phyloP scores from a whole-genome alignment of 2,329 filamentous ascomycete species.

The Talaromyces sp. region DNA sequence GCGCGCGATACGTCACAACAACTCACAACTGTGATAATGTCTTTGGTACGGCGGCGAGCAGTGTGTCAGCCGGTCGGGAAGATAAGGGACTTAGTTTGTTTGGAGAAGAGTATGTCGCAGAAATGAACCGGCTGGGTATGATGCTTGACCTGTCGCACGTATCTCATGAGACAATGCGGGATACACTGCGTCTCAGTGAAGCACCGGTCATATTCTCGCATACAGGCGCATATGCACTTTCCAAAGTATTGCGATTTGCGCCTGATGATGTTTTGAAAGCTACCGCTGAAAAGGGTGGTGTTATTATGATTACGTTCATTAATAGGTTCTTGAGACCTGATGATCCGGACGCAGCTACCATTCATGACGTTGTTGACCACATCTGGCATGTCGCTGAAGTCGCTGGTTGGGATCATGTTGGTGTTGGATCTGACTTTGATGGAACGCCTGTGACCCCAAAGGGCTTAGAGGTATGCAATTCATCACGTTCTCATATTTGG shows the following conservation, averaged over 20 bases:
- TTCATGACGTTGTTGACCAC: slow-evolving; percentile 33
- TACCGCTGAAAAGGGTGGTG: slow-evolving; percentile 22
- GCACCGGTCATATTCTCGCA: slow-evolving; percentile 27
- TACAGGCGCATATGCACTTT: slow-evolving; percentile 19
- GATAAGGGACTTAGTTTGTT: slow-evolving; percentile 25
- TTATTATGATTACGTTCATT: slow-evolving; percentile 26
- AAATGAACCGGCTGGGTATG: slow-evolving; percentile 31
- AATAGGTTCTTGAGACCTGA: slow-evolving; percentile 20
- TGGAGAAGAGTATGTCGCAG: slow-evolving; percentile 22
- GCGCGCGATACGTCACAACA: slow-evolving; percentile 23
- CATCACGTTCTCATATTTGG: too few species aligned
- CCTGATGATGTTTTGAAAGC: slow-evolving; percentile 23
- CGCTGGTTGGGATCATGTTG: slow-evolving; percentile 18
- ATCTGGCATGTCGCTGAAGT: slow-evolving; percentile 17
- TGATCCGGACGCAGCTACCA: slow-evolving; percentile 26
- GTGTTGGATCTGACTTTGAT: slow-evolving; percentile 18
- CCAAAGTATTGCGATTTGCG: slow-evolving; percentile 20
- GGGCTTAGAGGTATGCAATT: slow-evolving; percentile 11
- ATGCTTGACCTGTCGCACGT: slow-evolving; percentile 29
- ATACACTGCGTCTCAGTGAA: slow-evolving; percentile 22
- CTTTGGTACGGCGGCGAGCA: slow-evolving; percentile 24
- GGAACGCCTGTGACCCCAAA: slow-evolving; percentile 15
- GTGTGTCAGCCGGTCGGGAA: slow-evolving; percentile 10
- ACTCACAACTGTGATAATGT: slow-evolving; percentile 30
- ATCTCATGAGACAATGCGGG: slow-evolving; percentile 25